Evolutionary conservation across 169 alveolate species (phyloP), one percentile per base, ranked within the genome.

Genomic region (Ichthyophthirius multifiliis): DNA sequence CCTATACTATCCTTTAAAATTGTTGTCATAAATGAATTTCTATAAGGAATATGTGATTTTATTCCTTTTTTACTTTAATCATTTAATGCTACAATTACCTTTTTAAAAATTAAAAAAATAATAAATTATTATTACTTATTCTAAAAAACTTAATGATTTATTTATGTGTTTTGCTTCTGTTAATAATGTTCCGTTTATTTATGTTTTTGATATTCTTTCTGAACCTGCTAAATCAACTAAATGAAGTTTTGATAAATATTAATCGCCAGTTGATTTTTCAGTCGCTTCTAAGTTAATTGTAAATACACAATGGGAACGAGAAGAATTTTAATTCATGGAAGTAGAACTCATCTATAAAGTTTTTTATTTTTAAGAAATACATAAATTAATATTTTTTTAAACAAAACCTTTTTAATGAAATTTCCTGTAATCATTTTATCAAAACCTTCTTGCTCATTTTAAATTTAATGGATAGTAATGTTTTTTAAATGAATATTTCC

Each of bases 211-310:
- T n/a, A 91, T 92, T 65, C 91, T 84, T 86, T 94, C 97, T 47
- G 94, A 87, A 4, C 97, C 97, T 18, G 97, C 91, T 62, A 91
- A 87, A 91, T 94, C 97, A 4, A 94, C 97, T 39, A 94, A 75
- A 76, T 94, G 93, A 6, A 94, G 65, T 74, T 91, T 94, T 13
- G 95, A 88, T 23, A 89, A 84, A 16, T 88, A 87, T 62, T 86
- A 83, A 31, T 82, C 84, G 75, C 89, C 96, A 43, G 87, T 55
- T 20, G 71, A 34, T 23, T 23, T 55, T 55, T 55, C 71, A 55
- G 71, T 55, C 1, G 71, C 71, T 55, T 89, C 93, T 23, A 89
- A 73, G 30, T 84, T 87, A 37, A 84, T 78, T 5, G 90, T 84
- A 82, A 89, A 89, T 15, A 89, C 86, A 20, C 89, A 86, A 85